phyloP scores from a whole-genome alignment of 148 eudicot species.

The Spergularia marina region DNA sequence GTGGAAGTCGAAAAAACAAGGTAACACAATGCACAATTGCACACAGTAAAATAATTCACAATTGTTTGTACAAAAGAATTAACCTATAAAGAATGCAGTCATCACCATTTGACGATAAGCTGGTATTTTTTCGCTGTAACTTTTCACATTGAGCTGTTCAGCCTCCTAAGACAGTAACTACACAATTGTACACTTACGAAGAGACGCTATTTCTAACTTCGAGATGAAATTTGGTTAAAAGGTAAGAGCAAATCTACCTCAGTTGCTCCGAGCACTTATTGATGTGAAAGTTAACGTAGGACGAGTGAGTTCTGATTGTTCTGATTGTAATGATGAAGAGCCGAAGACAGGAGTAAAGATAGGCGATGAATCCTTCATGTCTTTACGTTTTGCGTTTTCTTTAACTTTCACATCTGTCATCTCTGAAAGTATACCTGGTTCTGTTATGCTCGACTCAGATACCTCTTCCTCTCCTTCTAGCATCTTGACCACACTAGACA shows the following conservation, averaged over 20 bases:
- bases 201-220: not conserved
- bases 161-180: not conserved
- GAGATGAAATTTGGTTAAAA: not conserved
- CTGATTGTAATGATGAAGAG: constrained; percentile 8
- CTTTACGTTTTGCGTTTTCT: constrained; percentile 11
- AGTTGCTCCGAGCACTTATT: constrained; percentile 42
- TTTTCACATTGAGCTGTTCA: constrained; percentile 17
- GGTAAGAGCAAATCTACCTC: constrained; percentile 17
- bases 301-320: constrained; percentile 19
- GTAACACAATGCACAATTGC: too few relatives aligned
- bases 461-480: constrained; percentile 54
- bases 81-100: not conserved
- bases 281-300: constrained; percentile 56
- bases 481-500: constrained; percentile 61
- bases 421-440: constrained; percentile 47
- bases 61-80: not conserved
- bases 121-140: not conserved
- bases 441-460: constrained; percentile 28
- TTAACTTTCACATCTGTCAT: constrained; percentile 26
- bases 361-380: constrained; percentile 20
- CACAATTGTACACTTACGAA: constrained; percentile 6
- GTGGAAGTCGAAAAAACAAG: not conserved
- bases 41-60: not conserved
- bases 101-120: not conserved
- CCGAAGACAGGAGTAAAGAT: constrained; percentile 25